phyloP scores from a whole-genome alignment of 192 early-diverging fungal genomes.

The Backusella psychrophila region DNA sequence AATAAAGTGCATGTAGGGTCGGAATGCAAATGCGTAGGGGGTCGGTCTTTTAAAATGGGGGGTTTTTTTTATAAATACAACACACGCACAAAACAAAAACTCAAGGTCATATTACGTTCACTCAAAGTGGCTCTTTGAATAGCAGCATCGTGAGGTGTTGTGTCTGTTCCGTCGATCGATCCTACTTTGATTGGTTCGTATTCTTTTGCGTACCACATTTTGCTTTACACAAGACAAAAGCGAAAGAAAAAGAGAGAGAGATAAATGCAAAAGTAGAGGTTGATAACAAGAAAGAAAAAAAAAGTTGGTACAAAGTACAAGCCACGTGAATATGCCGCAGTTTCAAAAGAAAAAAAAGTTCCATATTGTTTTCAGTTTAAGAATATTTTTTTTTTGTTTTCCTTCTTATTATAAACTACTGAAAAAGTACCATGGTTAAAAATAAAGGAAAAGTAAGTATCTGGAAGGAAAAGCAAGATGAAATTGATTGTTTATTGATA shows the following conservation, averaged over 20 bases:
- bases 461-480: neutral
- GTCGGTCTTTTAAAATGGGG: slow-evolving; percentile 19
- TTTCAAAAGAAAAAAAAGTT: slow-evolving; percentile 13
- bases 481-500: neutral
- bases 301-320: neutral
- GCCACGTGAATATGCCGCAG: slow-evolving; percentile 14
- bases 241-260: neutral
- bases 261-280: neutral
- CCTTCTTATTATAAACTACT: slow-evolving; percentile 5
- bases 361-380: neutral
- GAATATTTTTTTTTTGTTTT: slow-evolving; percentile 10
- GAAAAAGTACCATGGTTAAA: slow-evolving; percentile 4
- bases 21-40: slow-evolving; percentile 15
- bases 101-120: slow-evolving; percentile 20
- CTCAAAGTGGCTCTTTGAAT: slow-evolving; percentile 29
- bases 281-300: neutral
- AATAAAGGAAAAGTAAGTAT: slow-evolving; percentile 16
- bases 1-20: slow-evolving; percentile 38
- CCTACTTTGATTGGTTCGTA: slow-evolving; percentile 39
- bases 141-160: slow-evolving; percentile 38
- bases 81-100: neutral
- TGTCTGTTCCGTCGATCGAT: slow-evolving; percentile 40
- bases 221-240: neutral
- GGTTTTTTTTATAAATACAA: neutral
- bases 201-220: slow-evolving; percentile 39